Percentiles rank a stretch among this genome's conserved stretches.
These are phyloP conservation scores for Saturnispora saitoi DNA, from an alignment of 805 yeast species.

Conservation along the genomic window DNA sequence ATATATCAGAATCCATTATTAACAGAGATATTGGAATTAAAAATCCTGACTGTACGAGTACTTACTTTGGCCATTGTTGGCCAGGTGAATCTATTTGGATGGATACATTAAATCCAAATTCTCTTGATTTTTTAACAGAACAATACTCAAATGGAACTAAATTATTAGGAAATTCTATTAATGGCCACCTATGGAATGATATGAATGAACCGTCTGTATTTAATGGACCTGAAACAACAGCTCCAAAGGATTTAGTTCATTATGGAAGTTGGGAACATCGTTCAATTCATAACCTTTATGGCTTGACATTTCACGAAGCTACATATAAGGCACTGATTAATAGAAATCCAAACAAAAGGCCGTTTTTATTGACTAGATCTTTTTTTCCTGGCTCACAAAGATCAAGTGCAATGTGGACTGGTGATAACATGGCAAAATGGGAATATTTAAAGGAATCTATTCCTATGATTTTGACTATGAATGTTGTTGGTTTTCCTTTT, in stretches of 20 bases:
- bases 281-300: constrained; percentile 81
- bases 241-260: constrained; percentile 76
- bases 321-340: constrained; percentile 58
- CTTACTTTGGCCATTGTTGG: constrained; percentile 88
- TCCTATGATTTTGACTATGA: constrained; percentile 81
- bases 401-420: constrained; percentile 94
- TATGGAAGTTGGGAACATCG: constrained; percentile 82
- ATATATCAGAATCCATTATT: constrained; percentile 46
- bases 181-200: constrained; percentile 89
- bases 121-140: constrained; percentile 50
- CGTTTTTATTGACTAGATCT: constrained; percentile 81
- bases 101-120: constrained; percentile 65
- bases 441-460: constrained; percentile 69
- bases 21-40: constrained; percentile 41
- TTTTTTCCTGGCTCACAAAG: constrained; percentile 89
- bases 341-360: constrained; percentile 52
- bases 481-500: constrained; percentile 82
- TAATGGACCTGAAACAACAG: constrained; percentile 87
- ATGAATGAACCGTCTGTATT: constrained; percentile 98
- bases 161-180: constrained; percentile 44
- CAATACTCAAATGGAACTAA: constrained; percentile 40
- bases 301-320: constrained; percentile 70
- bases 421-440: constrained; percentile 94
- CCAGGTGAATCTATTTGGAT: constrained; percentile 96
- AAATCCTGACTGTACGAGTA: constrained; percentile 36